Base-by-base conservation (phyloP, 2,329 filamentous ascomycete species). In the Hypoxylon sp. region DNA sequence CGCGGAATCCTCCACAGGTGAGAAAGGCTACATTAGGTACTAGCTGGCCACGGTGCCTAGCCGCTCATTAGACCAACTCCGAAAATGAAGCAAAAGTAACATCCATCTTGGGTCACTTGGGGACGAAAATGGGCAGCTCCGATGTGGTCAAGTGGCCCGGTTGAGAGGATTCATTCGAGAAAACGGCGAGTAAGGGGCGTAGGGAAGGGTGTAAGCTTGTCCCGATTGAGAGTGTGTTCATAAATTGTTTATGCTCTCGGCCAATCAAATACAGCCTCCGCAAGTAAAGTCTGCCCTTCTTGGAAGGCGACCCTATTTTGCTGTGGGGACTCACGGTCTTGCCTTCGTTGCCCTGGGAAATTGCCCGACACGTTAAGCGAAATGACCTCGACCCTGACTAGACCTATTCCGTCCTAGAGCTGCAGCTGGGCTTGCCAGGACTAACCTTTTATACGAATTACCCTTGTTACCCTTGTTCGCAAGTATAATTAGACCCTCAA, bases 341-440 rank as follows among this genome's bases (percentile, higher is more conserved):
- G 57, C 48, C 62, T 52, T 61, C 62, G 60, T 59, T 57, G 64
- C 52, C 53, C 55, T 61, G 70, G 71, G 74, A 75, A 72, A 75
- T 75, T 74, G 56, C 67, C 62, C 67, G 68, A 67, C 45, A n/a
- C 42, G 49, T 58, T 56, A 72, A 75, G 73, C 73, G 71, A 75
- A 73, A 75, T 75, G 73, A 49, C 49, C 16, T 62, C 40, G 63
- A 14, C 53, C 66, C 66, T 67, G 66, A 64, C 66, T 67, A 69
- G 24, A 53, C 66, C 60, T 64, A 59, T 67, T 62, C n/a, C 1
- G 45, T 59, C 26, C 30, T 67, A 61, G 45, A 46, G 42, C 55
- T 14, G 52, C 53, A 55, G 50, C 24, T 26, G 16, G 20, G 14
- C 44, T 30, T 51, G 11, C 42, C 24, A 54, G 44, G 55, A 50